Conservation (phyloP, 257 asterid genomes). For the Misopates orontium region DNA sequence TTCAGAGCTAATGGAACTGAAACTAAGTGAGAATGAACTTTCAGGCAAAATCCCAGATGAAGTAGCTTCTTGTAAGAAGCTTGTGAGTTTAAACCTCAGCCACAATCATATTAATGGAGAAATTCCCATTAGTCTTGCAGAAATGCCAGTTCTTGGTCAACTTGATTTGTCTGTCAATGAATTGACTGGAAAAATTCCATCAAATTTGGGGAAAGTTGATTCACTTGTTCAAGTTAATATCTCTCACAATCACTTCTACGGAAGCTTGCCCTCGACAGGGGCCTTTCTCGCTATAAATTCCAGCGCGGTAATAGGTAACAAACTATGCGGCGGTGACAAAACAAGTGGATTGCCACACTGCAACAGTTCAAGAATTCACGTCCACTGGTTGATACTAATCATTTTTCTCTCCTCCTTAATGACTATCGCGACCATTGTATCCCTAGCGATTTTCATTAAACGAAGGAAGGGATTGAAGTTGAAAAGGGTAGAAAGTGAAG, state of each 20-base stretch:
- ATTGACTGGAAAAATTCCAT: conserved; percentile 60
- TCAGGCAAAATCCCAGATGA: conserved; percentile 65
- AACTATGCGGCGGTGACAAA: conserved; percentile 56
- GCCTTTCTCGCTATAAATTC: conserved; percentile 71
- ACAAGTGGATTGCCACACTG: conserved; percentile 63
- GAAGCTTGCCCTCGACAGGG: conserved; percentile 65
- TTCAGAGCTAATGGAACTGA: conserved; percentile 55
- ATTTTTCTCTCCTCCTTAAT: conserved; percentile 41
- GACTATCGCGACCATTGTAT: conserved; percentile 31
- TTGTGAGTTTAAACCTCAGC: conserved; percentile 72
- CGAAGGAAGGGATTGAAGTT: conserved; percentile 27
- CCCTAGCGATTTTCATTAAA: conserved; percentile 22
- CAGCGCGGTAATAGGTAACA: conserved; percentile 54
- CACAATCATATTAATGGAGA: conserved; percentile 54
- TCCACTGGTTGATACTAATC: conserved; percentile 55
- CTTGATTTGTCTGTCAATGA: conserved; percentile 71
- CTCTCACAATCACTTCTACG: conserved; percentile 67
- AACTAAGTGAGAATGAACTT: conserved; percentile 47
- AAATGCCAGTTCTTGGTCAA: conserved; percentile 75
- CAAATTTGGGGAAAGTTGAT: conserved; percentile 53
- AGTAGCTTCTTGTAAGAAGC: conserved; percentile 58
- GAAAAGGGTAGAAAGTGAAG: conserved; percentile 48
- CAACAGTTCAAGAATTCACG: conserved; percentile 28
- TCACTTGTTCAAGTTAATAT: conserved; percentile 73
- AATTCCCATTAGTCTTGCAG: conserved; percentile 57